phyloP scores from a whole-genome alignment of 1,284 basidiomycete genomes.

The Puccinia polysora region DNA sequence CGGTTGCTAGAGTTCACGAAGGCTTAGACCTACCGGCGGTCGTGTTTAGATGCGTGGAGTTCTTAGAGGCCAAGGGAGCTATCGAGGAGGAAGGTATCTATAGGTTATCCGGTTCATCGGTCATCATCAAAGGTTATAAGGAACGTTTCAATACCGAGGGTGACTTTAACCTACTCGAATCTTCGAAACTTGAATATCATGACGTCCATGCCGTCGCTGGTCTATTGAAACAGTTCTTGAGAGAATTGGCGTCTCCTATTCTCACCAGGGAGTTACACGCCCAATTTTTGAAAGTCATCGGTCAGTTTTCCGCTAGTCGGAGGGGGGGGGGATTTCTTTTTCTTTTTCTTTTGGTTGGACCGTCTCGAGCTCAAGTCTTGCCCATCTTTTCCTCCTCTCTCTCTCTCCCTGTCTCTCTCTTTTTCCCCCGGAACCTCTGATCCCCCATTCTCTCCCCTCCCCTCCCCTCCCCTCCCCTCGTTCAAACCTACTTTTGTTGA shows the following conservation, averaged over 20 bases:
- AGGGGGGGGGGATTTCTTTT: too few species aligned
- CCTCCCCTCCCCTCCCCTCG: background rate
- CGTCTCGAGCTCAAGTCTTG: slow-evolving; percentile 15
- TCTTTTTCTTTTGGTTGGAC: background rate
- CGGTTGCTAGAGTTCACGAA: slow-evolving; percentile 69
- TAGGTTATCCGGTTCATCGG: slow-evolving; percentile 82
- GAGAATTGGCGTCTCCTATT: slow-evolving; percentile 82
- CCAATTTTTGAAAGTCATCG: slow-evolving; percentile 81
- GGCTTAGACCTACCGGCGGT: slow-evolving; percentile 81
- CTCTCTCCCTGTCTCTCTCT: slow-evolving; percentile 17
- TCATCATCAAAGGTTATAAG: slow-evolving; percentile 86
- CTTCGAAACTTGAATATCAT: slow-evolving; percentile 71
- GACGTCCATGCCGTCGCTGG: slow-evolving; percentile 93
- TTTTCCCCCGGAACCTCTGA: background rate
- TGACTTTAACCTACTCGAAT: slow-evolving; percentile 76
- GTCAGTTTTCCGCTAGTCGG: slow-evolving; percentile 57
- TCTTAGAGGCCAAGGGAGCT: slow-evolving; percentile 73
- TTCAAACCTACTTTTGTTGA: background rate
- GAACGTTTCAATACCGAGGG: slow-evolving; percentile 92
- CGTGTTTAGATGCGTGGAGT: slow-evolving; percentile 72
- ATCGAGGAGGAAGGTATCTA: slow-evolving; percentile 98
- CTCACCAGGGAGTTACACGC: slow-evolving; percentile 85
- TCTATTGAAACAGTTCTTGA: slow-evolving; percentile 79
- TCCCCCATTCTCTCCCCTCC: too few species aligned
- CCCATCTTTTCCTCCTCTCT: slow-evolving; percentile 3